phyloP scores from a whole-genome alignment of 1,139 yeast genomes.

The Barnettozyma hawaiiensis region DNA sequence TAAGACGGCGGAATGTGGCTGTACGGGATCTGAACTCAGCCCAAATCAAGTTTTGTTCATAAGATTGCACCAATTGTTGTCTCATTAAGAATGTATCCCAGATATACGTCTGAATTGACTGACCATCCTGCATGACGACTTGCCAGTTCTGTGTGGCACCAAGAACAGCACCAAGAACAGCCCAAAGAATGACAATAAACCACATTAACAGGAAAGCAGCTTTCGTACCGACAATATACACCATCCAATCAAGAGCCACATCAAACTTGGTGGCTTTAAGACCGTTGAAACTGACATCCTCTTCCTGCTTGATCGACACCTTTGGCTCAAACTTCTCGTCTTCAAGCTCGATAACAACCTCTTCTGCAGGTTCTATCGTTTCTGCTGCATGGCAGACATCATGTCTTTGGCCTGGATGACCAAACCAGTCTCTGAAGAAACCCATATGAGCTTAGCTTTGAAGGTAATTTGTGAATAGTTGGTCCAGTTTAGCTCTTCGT shows the following conservation, averaged over 20 bases:
- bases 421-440: slow-evolving; percentile 4
- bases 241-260: slow-evolving; percentile 7
- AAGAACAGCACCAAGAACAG: slow-evolving; percentile 4
- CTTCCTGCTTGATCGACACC: neutral
- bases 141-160: slow-evolving; percentile 7
- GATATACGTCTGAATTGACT: slow-evolving; percentile 9
- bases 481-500: no score
- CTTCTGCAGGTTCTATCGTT: neutral
- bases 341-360: neutral
- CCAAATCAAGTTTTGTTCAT: slow-evolving; percentile 8
- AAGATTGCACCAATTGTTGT: slow-evolving; percentile 10
- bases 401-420: slow-evolving; percentile 3
- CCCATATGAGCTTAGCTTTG: neutral
- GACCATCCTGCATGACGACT: slow-evolving; percentile 10
- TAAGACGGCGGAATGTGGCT: slow-evolving; percentile 5
- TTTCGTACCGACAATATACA: slow-evolving; percentile 8
- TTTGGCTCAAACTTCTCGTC: neutral
- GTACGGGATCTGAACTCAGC: slow-evolving; percentile 8
- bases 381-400: slow-evolving; percentile 1
- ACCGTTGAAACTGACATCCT: slow-evolving; percentile 10
- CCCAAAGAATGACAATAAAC: slow-evolving; percentile 5
- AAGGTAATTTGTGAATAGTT: no score
- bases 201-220: slow-evolving; percentile 6
- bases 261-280: slow-evolving; percentile 9
- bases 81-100: slow-evolving; percentile 11